Percentiles rank a stretch among this genome's conserved stretches.
Conservation (phyloP, 2,329 filamentous ascomycete species). For the Pseudogymnoascus sp. region DNA sequence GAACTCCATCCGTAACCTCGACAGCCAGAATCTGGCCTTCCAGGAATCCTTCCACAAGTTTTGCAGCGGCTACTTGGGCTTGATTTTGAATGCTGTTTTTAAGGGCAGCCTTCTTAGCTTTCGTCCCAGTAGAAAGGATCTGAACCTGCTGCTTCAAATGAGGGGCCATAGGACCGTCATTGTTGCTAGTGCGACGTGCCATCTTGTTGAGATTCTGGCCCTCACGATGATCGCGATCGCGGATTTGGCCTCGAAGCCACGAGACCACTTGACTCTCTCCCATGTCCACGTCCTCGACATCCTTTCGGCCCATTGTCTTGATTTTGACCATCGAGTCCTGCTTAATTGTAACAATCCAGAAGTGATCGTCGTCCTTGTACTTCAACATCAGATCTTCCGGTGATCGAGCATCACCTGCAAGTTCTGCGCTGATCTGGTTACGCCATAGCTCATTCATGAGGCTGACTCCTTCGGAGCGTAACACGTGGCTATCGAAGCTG, state of each 20-base stretch:
- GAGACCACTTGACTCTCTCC: slow-evolving; percentile 63
- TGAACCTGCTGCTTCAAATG: slow-evolving; percentile 66
- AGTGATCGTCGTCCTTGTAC: slow-evolving; percentile 70
- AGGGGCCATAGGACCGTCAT: slow-evolving; percentile 17
- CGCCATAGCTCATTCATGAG: slow-evolving; percentile 74
- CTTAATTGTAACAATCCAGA: slow-evolving; percentile 86
- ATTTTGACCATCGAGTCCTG: slow-evolving; percentile 70
- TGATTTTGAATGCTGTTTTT: slow-evolving; percentile 73
- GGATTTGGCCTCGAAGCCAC: slow-evolving; percentile 75
- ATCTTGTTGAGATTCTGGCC: slow-evolving; percentile 38
- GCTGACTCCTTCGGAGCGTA: slow-evolving; percentile 69
- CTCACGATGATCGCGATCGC: slow-evolving; percentile 64
- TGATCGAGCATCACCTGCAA: slow-evolving; percentile 71
- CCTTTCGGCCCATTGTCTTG: slow-evolving; percentile 68
- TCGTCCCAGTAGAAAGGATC: slow-evolving; percentile 74
- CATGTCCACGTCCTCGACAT: slow-evolving; percentile 69
- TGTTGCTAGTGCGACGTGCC: slow-evolving; percentile 22
- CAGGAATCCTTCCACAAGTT: slow-evolving; percentile 62
- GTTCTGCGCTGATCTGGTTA: slow-evolving; percentile 78
- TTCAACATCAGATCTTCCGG: slow-evolving; percentile 72
- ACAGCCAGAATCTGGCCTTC: slow-evolving; percentile 79
- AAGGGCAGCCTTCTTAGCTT: slow-evolving; percentile 87
- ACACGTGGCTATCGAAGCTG: slow-evolving; percentile 70
- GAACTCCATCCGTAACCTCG: slow-evolving; percentile 76
- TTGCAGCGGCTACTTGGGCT: slow-evolving; percentile 51